These are phyloP conservation scores for Coniella lustricola DNA, from an alignment of 2,329 filamentous ascomycete genomes.

Conservation along the genomic window DNA sequence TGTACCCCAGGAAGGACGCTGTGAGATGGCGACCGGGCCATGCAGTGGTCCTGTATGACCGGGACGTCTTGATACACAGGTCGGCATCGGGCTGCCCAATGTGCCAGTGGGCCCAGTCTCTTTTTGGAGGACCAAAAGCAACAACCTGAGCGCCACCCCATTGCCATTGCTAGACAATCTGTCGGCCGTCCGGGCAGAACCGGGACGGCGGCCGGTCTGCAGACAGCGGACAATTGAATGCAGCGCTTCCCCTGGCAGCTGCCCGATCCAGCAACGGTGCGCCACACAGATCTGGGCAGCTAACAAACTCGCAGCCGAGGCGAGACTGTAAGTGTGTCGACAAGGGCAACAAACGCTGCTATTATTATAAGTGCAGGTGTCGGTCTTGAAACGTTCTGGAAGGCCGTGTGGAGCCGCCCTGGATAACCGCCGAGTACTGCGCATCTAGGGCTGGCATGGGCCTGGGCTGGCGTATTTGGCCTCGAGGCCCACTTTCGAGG, in stretches of 20 bases:
- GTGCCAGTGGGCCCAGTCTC: no score
- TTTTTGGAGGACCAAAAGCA: not conserved
- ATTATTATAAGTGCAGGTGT: not conserved
- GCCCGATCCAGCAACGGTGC: not conserved
- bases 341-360: not conserved
- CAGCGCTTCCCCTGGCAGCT: not conserved
- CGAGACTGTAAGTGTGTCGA: not conserved
- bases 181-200: conserved; percentile 1
- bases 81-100: no score
- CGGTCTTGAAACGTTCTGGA: not conserved
- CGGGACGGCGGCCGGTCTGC: not conserved
- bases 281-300: conserved; percentile 1
- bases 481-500: not conserved
- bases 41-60: no score
- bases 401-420: not conserved
- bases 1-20: no score
- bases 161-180: not conserved
- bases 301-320: conserved; percentile 1
- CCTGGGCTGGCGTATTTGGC: no score
- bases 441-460: no score
- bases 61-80: no score
- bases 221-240: not conserved
- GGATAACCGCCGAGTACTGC: not conserved
- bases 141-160: not conserved
- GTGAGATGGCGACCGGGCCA: no score